Evolutionary conservation across 495 filamentous ascomycete genomes (phyloP), one percentile per base, ranked within the genome.

Genomic region (Hypomontagnella monticulosa): DNA sequence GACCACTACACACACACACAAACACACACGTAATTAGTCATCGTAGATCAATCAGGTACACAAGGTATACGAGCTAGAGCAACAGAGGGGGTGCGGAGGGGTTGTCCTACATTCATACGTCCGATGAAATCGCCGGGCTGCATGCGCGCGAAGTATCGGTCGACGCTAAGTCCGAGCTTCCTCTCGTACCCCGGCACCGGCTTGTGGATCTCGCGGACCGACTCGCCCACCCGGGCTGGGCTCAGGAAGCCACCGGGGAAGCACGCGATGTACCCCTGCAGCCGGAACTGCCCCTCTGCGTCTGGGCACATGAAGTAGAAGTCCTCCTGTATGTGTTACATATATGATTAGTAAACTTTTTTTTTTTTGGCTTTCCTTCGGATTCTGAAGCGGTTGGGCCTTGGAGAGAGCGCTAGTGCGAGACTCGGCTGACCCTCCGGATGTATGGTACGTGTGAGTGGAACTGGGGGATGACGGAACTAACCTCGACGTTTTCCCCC

Each of bases 131-230:
- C 80, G 5, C 84, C 85, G 1, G 79, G 75, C 30, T 75, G 73
- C 30, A 89, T 67, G 2, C 73, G 71, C 4, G 78, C 77, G 61
- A 93, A 91, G 75, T 89, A 91, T 8, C 85, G 79, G 66, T 91
- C 88, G 83, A 92, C 89, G 53, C 85, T 87, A 38, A 79, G 82
- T 53, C 85, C 84, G 0, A 92, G 73, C 63, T 87, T 90, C 40
- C 81, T 81, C 15, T 69, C 61, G 69, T 91, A 92, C 1, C 84
- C 82, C 0, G 87, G 88, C 0, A 88, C 84, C 0, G 86, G 86
- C 0, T 60, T 71, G 68, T 93, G 90, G 51, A 93, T 90, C 43
- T 83, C 79, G 0, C 49, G 57, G 0, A 67, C 44, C 1, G 67
- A 70, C 42, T 60, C 51, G 44, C 66, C 66, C 20, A 66, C 61